phyloP scores from a whole-genome alignment of 1,284 basidiomycete genomes.

The Tilletiopsis washingtonensis region DNA sequence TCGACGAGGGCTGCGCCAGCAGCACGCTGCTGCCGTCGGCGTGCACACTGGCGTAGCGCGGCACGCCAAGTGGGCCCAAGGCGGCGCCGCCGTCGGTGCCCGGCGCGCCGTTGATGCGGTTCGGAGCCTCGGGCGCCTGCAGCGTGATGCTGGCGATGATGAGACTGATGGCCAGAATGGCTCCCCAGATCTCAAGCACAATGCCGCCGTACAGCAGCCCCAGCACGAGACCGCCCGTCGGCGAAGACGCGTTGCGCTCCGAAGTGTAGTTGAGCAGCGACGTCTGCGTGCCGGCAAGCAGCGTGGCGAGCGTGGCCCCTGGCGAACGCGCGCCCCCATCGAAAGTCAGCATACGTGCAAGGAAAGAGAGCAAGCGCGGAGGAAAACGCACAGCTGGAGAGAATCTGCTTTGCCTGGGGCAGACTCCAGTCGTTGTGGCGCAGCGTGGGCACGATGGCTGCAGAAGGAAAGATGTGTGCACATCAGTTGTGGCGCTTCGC shows the following conservation, averaged over 20 bases:
- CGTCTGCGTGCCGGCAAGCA: constrained; percentile 9
- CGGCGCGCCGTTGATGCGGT: not conserved
- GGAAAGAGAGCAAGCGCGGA: too few species aligned
- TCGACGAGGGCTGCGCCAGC: not conserved
- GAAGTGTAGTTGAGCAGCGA: constrained; percentile 3
- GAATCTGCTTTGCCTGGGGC: constrained; percentile 7
- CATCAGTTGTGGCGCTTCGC: too few species aligned
- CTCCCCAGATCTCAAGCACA: constrained; percentile 10
- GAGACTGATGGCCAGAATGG: constrained; percentile 1
- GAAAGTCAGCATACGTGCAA: too few species aligned
- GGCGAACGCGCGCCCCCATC: too few species aligned
- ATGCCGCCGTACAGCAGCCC: constrained; percentile 7
- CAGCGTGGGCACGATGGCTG: constrained; percentile 2
- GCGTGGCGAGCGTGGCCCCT: constrained; percentile 10
- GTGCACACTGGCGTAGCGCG: not conserved
- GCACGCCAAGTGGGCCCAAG: not conserved
- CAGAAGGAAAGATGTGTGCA: too few species aligned
- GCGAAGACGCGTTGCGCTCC: not conserved
- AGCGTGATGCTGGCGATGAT: constrained; percentile 6
- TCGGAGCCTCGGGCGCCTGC: not conserved
- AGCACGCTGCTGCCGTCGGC: not conserved
- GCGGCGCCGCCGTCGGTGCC: not conserved
- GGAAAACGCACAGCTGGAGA: not conserved
- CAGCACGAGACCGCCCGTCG: not conserved
- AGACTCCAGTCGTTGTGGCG: constrained; percentile 8